Conservation (phyloP, 176 grass and related monocot species). For the Miscanthus lutarioriparius region DNA sequence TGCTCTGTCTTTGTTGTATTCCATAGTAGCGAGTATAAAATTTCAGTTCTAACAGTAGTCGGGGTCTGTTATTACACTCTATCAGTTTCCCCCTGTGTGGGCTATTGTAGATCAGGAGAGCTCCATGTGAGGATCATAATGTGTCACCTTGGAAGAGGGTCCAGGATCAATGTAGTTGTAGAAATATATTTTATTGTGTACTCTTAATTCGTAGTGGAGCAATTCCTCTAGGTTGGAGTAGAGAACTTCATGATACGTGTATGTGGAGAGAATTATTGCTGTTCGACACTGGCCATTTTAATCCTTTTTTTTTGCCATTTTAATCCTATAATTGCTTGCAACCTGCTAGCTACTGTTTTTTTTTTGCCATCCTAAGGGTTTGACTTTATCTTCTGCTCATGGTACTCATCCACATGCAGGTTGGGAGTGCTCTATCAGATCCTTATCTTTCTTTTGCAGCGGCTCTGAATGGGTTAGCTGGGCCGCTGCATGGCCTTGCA, state of each 20-base stretch:
- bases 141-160: background rate
- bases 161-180: background rate
- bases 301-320: background rate
- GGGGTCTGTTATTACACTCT: background rate
- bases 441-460: conserved; percentile 94
- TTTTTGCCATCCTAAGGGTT: background rate
- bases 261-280: no score
- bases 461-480: conserved; percentile 92
- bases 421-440: conserved; percentile 94
- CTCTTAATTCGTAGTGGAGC: background rate
- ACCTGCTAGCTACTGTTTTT: background rate
- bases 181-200: background rate
- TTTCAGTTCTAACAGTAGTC: background rate
- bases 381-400: conserved; percentile 1
- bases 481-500: conserved; percentile 89
- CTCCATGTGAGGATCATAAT: conserved; percentile 3
- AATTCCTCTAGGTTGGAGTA: background rate
- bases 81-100: conserved; percentile 2
- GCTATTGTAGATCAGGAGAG: background rate
- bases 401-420: conserved; percentile 49
- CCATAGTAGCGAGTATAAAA: background rate
- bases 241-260: no score
- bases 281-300: background rate
- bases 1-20: conserved; percentile 6
- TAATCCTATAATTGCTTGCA: background rate